A percentile compares a stretch with the other conserved stretches of the same genome.
These are phyloP conservation scores for Cinchona pubescens DNA, from an alignment of 257 asterid genomes.

Conservation along the genomic window DNA sequence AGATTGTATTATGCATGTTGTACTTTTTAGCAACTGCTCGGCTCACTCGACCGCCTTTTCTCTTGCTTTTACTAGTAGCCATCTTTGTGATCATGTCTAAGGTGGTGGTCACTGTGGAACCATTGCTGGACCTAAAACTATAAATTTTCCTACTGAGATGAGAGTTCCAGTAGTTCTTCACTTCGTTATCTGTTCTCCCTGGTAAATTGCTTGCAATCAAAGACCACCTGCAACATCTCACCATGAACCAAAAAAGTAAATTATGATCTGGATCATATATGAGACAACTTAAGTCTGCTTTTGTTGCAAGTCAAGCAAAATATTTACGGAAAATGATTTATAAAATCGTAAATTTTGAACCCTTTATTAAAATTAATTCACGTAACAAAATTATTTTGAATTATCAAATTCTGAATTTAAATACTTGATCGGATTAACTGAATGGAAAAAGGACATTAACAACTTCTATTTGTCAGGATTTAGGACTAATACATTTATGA, in stretches of 20 bases:
- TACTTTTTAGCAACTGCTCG: slow-evolving; percentile 30
- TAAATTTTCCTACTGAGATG: slow-evolving; percentile 45
- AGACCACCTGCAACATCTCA: slow-evolving; percentile 48
- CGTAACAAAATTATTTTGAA: no score
- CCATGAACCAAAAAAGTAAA: background rate
- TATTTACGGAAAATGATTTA: no score
- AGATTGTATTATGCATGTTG: slow-evolving; percentile 14
- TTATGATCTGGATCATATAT: no score
- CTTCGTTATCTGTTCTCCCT: slow-evolving; percentile 64
- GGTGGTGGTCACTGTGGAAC: slow-evolving; percentile 22
- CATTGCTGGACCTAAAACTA: slow-evolving; percentile 31
- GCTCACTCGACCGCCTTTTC: slow-evolving; percentile 32
- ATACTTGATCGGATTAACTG: no score
- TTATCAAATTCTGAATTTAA: no score
- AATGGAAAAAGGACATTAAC: no score
- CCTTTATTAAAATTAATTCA: no score
- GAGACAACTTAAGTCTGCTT: no score
- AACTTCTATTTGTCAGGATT: no score
- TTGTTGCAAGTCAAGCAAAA: no score
- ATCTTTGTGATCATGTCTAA: slow-evolving; percentile 27
- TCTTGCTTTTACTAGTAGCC: slow-evolving; percentile 20
- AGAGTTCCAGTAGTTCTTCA: slow-evolving; percentile 65
- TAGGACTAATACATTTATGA: no score
- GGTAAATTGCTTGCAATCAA: slow-evolving; percentile 56
- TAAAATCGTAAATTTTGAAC: no score